Evolutionary conservation across 176 grass and related monocot species (phyloP), one percentile per base, ranked within the genome.

Genomic region (Raddia guianensis): DNA sequence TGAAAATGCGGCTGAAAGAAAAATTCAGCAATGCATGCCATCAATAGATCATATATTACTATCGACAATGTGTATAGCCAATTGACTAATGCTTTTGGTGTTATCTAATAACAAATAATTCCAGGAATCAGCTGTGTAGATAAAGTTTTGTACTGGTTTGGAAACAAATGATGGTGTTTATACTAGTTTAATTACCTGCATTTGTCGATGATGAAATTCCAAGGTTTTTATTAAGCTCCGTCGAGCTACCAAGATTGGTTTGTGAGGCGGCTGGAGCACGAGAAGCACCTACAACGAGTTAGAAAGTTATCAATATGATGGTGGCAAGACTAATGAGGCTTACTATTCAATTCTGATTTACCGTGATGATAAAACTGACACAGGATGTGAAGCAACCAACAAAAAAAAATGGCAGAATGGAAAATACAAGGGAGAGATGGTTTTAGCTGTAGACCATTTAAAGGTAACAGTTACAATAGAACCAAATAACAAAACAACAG

Each of bases 261-360:
- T 19, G 68, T 8, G 4, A 21, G 3, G 16, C 27, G 27, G 27
- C 27, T 27, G 27, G 27, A 27, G 27, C 27, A 27, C 27, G n/a
- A 44, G 79, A 46, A 81, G 34, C 34, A 82, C 80, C 80, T 64
- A 34, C 7, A 51, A 64, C 1, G 0, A 52, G 6, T 63, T 82
- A 79, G 34, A 14, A 27, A 27, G 27, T 0, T 27, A 27, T 27
- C 27, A 27, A 27, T 27, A 27, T 27, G 27, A 27, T 27, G 27
- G 27, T 27, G 27, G 27, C 27, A 14, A 50, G 18, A 12, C 49
- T 13, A 2, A 49, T 9, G 9, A 9, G 47, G 37, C 37, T 5
- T 40, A 40, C 37, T 3, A 5, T 40, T 40, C 37, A 40, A 5
- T 40, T 40, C 37, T 40, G 37, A 3, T 0, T 40, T 40, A 40